A percentile compares a stretch with the other conserved stretches of the same genome.
Evolutionary conservation across 331 rosid genomes (phyloP).

Genomic region (Stylosanthes scabra): DNA sequence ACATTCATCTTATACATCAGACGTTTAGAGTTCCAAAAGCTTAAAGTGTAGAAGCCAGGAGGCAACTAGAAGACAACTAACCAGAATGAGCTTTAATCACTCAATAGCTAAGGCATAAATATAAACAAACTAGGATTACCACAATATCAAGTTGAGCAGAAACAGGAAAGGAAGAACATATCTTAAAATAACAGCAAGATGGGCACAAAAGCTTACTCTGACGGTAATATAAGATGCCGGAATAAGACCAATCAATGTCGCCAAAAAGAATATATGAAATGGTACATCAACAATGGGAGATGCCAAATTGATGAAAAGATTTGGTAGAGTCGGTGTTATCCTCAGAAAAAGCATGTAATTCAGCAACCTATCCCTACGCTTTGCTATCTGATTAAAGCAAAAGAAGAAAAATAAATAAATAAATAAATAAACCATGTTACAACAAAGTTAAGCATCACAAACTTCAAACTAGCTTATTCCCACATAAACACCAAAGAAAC

Average conservation of each 20-base stretch:
- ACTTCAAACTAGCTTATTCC: not conserved
- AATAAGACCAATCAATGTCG: slow-evolving; percentile 87
- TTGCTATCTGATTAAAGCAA: slow-evolving; percentile 68
- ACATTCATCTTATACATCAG: slow-evolving; percentile 9
- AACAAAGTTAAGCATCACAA: slow-evolving; percentile 13
- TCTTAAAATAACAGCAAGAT: slow-evolving; percentile 17
- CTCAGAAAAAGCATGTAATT: slow-evolving; percentile 99
- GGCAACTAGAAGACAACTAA: slow-evolving; percentile 25
- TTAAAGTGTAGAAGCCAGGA: slow-evolving; percentile 18
- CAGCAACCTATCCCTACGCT: slow-evolving; percentile 89
- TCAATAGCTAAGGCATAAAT: slow-evolving; percentile 4
- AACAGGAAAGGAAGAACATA: not conserved
- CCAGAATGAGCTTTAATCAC: slow-evolving; percentile 1
- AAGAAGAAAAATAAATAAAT: not conserved
- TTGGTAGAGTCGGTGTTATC: slow-evolving; percentile 93
- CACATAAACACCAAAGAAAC: not conserved
- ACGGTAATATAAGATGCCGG: slow-evolving; percentile 96
- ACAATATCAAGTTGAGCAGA: slow-evolving; percentile 25
- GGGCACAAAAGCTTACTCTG: slow-evolving; percentile 61
- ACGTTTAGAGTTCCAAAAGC: slow-evolving; percentile 29
- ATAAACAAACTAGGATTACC: not conserved
- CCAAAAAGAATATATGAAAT: slow-evolving; percentile 90
- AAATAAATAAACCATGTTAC: not conserved
- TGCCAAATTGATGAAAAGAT: slow-evolving; percentile 98
- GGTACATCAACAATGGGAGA: slow-evolving; percentile 98